Evolutionary conservation across 176 grass and related monocot species (phyloP).

Genomic region (Leersia perrieri): DNA sequence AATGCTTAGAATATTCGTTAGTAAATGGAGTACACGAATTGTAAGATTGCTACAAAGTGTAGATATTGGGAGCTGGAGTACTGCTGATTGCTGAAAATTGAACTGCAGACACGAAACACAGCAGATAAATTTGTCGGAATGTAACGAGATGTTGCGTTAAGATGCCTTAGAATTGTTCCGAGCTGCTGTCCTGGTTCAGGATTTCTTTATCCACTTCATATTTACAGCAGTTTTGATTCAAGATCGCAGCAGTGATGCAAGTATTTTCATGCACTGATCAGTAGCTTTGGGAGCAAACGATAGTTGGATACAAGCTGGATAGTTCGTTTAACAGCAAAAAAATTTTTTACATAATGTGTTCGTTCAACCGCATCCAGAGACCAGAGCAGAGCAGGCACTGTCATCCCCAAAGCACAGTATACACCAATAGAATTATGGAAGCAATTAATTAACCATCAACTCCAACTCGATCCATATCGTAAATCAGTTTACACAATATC

Average conservation of each 20-base stretch:
- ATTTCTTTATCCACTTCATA: not conserved
- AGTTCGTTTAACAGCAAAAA: too few relatives aligned
- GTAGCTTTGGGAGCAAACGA: not conserved
- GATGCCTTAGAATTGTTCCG: not conserved
- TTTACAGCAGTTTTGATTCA: not conserved
- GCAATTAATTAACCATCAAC: not conserved
- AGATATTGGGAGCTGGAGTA: too few relatives aligned
- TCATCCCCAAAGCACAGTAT: not conserved
- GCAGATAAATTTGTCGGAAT: not conserved
- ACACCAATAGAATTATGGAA: not conserved
- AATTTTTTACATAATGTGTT: too few relatives aligned
- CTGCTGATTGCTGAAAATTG: not conserved
- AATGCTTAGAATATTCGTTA: too few relatives aligned
- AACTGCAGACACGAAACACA: not conserved
- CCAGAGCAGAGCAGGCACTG: not conserved
- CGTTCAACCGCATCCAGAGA: too few relatives aligned
- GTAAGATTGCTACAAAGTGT: not conserved
- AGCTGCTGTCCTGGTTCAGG: not conserved
- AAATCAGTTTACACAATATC: slow-evolving; percentile 26
- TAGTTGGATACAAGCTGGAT: not conserved
- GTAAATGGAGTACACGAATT: too few relatives aligned
- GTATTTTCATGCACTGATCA: not conserved
- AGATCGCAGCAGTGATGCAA: too few relatives aligned
- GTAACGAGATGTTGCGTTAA: not conserved
- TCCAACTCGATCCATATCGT: not conserved